These are phyloP conservation scores for Lotus japonicus DNA, from an alignment of 306 rosid species.

Conservation along the genomic window DNA sequence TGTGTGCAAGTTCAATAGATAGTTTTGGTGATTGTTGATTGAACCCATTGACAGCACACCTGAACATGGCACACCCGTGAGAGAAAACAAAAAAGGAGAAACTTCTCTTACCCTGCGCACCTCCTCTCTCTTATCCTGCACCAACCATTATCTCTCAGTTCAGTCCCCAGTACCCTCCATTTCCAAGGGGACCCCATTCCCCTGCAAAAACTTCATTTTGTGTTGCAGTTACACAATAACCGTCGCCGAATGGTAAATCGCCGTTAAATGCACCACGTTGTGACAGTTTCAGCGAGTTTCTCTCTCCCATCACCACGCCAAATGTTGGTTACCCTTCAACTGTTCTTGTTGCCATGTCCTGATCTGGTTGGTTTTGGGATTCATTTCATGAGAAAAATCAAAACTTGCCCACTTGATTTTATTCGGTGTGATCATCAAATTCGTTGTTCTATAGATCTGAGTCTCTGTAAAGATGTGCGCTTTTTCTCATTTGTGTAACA, in stretches of 20 bases:
- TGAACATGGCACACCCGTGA: slow-evolving; percentile 80
- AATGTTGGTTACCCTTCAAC: slow-evolving; percentile 27
- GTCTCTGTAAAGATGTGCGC: slow-evolving; percentile 50
- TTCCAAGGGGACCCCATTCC: slow-evolving; percentile 13
- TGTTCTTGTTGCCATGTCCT: slow-evolving; percentile 22
- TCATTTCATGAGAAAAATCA: slow-evolving; percentile 22
- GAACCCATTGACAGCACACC: slow-evolving; percentile 51
- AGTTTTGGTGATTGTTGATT: slow-evolving; percentile 30
- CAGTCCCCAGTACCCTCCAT: slow-evolving; percentile 30
- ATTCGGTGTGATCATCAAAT: slow-evolving; percentile 22
- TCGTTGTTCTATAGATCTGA: slow-evolving; percentile 43
- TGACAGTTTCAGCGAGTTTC: slow-evolving; percentile 39
- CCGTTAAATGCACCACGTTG: slow-evolving; percentile 34
- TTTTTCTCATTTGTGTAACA: slow-evolving; percentile 19
- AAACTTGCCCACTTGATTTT: slow-evolving; percentile 25
- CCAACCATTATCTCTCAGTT: slow-evolving; percentile 18
- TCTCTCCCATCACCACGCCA: slow-evolving; percentile 31
- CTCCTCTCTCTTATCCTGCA: slow-evolving; percentile 33
- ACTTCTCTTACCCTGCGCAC: slow-evolving; percentile 38
- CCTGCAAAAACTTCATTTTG: slow-evolving; percentile 15
- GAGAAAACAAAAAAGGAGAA: slow-evolving; percentile 38
- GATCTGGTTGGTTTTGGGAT: slow-evolving; percentile 46
- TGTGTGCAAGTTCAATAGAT: background rate
- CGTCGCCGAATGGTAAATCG: slow-evolving; percentile 31
- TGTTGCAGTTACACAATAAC: slow-evolving; percentile 17